Conservation (phyloP, 2,329 filamentous ascomycete species). For the Fusarium heterosporum region DNA sequence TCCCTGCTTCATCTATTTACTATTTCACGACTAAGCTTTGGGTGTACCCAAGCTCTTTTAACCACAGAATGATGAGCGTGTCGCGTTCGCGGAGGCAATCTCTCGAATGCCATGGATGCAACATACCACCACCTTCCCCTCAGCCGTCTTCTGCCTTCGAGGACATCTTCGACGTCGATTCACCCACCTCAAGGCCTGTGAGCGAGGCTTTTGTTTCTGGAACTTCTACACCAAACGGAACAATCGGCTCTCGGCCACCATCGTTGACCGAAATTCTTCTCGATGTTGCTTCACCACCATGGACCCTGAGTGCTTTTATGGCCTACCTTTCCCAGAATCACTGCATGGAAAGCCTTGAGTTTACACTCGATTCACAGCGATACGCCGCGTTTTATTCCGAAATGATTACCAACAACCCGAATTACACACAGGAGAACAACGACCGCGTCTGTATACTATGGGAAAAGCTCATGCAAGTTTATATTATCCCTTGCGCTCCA, state of each 20-base stretch:
- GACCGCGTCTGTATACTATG: slow-evolving; percentile 84
- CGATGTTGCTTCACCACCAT: slow-evolving; percentile 87
- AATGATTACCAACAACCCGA: slow-evolving; percentile 54
- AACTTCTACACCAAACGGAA: slow-evolving; percentile 51
- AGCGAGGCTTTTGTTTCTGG: slow-evolving; percentile 62
- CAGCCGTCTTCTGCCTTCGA: slow-evolving; percentile 59
- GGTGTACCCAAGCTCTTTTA: slow-evolving; percentile 37
- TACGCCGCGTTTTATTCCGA: slow-evolving; percentile 74
- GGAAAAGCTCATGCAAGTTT: slow-evolving; percentile 88
- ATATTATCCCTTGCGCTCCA: slow-evolving; percentile 86
- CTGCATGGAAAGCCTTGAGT: slow-evolving; percentile 95
- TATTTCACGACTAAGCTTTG: slow-evolving; percentile 31
- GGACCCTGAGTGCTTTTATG: slow-evolving; percentile 93
- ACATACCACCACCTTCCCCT: slow-evolving; percentile 58
- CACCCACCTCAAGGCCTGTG: slow-evolving; percentile 59
- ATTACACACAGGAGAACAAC: slow-evolving; percentile 56
- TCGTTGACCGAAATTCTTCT: slow-evolving; percentile 88
- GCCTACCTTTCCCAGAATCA: slow-evolving; percentile 97
- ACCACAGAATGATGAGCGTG: slow-evolving; percentile 57
- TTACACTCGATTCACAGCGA: slow-evolving; percentile 91
- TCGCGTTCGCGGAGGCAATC: slow-evolving; percentile 60
- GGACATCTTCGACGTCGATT: slow-evolving; percentile 59
- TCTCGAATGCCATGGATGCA: slow-evolving; percentile 57
- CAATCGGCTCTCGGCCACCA: slow-evolving; percentile 61
- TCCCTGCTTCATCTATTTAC: slow-evolving; percentile 19